Evolutionary conservation across 2,329 filamentous ascomycete genomes (phyloP), one percentile per base, ranked within the genome.

Genomic region (Monilinia fructigena): DNA sequence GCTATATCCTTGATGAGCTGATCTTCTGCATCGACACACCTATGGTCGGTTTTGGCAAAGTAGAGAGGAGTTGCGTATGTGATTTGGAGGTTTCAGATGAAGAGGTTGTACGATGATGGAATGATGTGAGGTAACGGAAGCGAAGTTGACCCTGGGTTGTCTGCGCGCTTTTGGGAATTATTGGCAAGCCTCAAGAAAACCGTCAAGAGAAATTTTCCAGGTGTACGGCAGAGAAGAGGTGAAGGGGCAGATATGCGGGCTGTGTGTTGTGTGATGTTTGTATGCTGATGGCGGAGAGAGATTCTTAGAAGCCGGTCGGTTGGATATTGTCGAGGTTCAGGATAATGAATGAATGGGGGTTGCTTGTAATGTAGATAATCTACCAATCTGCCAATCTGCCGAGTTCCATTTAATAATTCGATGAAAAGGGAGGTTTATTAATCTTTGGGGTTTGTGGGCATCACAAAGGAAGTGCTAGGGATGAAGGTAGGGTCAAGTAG

Each of bases 1-100:
- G 75, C 66, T 76, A 76, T 40, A 76, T 71, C 63, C 58, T 76
- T 55, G 74, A 68, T 55, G 75, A 75, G 59, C 76, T 70, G 67
- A 73, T 67, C 74, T 77, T 76, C 72, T 73, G 75, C 76, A 78
- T 79, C 74, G 74, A 75, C 71, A 74, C 73, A 68, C 55, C 35
- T 48, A 38, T 50, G 23, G 58, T 60, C 23, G 63, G 55, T 4
- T 45, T 38, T 47, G 61, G 18, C 54, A 10, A 42, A 50, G 28
- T 5, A 56, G 63, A 58, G 48, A 38, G 59, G 65, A 55, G 62
- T 62, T 48, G 40, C 66, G 38, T 61, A 8, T n/a, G 58, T 52
- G 63, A 68, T 54, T 65, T 53, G 40, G 38, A 58, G 47, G 38
- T 5, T 31, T 52, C 58, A 58, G 63, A 50, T 65, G 55, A 65